A percentile compares a stretch with the other conserved stretches of the same genome.
phyloP scores from a whole-genome alignment of 768 basidiomycete species.

The Suillus plorans region DNA sequence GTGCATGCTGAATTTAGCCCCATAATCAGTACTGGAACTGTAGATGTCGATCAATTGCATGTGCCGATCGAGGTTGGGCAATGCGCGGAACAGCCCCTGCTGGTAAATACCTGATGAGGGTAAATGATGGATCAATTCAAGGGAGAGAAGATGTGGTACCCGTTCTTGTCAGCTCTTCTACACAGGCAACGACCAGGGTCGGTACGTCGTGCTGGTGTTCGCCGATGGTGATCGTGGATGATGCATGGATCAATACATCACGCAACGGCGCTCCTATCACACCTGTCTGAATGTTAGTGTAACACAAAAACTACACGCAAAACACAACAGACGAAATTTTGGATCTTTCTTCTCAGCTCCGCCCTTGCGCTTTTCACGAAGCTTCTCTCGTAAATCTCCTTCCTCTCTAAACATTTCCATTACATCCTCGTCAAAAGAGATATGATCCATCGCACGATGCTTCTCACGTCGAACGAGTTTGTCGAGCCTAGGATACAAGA shows the following conservation, averaged over 20 bases:
- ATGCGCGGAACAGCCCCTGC: constrained; percentile 40
- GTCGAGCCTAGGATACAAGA: constrained; percentile 28
- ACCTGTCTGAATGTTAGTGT: constrained; percentile 22
- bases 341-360: constrained; percentile 21
- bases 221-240: constrained; percentile 32
- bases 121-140: constrained; percentile 5
- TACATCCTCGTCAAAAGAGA: constrained; percentile 23
- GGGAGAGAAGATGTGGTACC: constrained; percentile 22
- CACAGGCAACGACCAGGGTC: constrained; percentile 37
- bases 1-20: constrained; percentile 27
- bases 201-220: constrained; percentile 41
- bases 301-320: not conserved
- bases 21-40: constrained; percentile 29
- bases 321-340: constrained; percentile 24
- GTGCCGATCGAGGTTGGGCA: constrained; percentile 41
- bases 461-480: constrained; percentile 20
- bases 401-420: constrained; percentile 18
- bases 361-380: constrained; percentile 19
- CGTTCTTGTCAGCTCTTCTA: constrained; percentile 49
- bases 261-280: constrained; percentile 38
- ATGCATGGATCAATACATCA: constrained; percentile 32
- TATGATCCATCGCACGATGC: constrained; percentile 28
- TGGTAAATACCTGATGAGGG: constrained; percentile 40
- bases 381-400: constrained; percentile 22
- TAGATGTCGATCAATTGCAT: constrained; percentile 38